A percentile compares a stretch with the other conserved stretches of the same genome.
These are phyloP conservation scores for Kuraishia capsulata DNA, from an alignment of 805 yeast species.

Conservation along the genomic window DNA sequence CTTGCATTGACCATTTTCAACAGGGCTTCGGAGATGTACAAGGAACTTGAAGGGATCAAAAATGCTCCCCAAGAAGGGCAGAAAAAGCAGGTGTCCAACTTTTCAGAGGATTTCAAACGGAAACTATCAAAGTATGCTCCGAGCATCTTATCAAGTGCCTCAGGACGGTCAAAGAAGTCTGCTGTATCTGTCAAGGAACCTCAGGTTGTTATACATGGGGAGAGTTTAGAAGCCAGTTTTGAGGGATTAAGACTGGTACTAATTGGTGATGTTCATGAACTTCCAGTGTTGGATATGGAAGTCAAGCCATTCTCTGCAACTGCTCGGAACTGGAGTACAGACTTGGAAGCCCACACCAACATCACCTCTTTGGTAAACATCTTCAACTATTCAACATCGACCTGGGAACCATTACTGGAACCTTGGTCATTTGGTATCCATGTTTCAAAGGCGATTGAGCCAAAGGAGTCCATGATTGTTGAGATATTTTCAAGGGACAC, in stretches of 20 bases:
- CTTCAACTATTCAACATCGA: conserved; percentile 80
- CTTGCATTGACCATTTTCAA: conserved; percentile 69
- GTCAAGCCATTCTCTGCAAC: conserved; percentile 58
- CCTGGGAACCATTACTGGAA: conserved; percentile 94
- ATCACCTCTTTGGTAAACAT: conserved; percentile 63
- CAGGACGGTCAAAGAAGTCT: conserved; percentile 23
- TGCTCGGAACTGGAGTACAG: conserved; percentile 83
- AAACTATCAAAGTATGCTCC: conserved; percentile 62
- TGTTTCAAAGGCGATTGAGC: conserved; percentile 39
- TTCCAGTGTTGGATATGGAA: conserved; percentile 76
- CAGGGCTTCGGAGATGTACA: conserved; percentile 52
- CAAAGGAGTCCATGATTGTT: conserved; percentile 41
- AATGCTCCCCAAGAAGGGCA: conserved; percentile 8
- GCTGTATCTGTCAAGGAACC: conserved; percentile 13
- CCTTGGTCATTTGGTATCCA: conserved; percentile 77
- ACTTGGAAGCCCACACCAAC: conserved; percentile 58
- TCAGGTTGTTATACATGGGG: conserved; percentile 50
- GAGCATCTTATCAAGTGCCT: conserved; percentile 44
- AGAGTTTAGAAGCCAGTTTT: conserved; percentile 52
- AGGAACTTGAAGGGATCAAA: conserved; percentile 5
- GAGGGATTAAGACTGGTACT: conserved; percentile 76
- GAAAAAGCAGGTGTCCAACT: conserved; percentile 21
- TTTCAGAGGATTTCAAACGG: conserved; percentile 57
- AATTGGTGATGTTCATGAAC: conserved; percentile 85
- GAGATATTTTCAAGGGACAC: conserved; percentile 68